phyloP scores from a whole-genome alignment of 2,329 filamentous ascomycete species.

The Leptographium galeiforme region DNA sequence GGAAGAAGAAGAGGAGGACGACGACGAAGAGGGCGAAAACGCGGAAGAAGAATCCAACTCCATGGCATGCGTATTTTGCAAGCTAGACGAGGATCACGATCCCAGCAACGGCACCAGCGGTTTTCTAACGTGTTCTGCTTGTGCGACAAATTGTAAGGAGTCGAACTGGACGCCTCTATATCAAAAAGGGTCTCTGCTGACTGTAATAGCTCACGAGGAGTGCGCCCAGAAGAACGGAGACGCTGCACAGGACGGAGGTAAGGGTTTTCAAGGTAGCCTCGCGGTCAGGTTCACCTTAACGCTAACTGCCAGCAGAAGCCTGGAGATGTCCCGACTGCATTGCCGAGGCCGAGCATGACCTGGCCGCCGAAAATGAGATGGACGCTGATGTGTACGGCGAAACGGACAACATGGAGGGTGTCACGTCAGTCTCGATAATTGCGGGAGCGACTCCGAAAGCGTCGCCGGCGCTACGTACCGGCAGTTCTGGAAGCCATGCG shows the following conservation, averaged over 20 bases:
- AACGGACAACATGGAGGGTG: not conserved
- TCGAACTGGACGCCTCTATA: not conserved
- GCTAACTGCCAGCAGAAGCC: slow-evolving; percentile 16
- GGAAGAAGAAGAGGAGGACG: slow-evolving; percentile 62
- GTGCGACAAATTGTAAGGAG: slow-evolving; percentile 68
- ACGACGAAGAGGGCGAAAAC: slow-evolving; percentile 42
- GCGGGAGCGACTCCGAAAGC: slow-evolving; percentile 37
- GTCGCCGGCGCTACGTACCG: slow-evolving; percentile 53
- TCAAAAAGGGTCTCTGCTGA: slow-evolving; percentile 20
- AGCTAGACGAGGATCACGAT: slow-evolving; percentile 69
- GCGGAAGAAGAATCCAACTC: slow-evolving; percentile 38
- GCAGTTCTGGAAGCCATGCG: slow-evolving; percentile 59
- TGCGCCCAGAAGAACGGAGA: slow-evolving; percentile 65
- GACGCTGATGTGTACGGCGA: slow-evolving; percentile 5
- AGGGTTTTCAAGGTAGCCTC: slow-evolving; percentile 15
- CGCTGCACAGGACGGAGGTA: slow-evolving; percentile 51
- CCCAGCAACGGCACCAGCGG: slow-evolving; percentile 70
- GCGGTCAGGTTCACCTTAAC: not conserved
- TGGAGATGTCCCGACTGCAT: slow-evolving; percentile 41
- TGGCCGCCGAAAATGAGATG: slow-evolving; percentile 12
- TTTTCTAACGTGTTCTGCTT: slow-evolving; percentile 62
- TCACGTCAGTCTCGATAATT: slow-evolving; percentile 10
- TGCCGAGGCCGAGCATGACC: slow-evolving; percentile 18
- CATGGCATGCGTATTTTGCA: slow-evolving; percentile 57
- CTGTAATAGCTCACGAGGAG: slow-evolving; percentile 66